Percentiles rank a stretch among this genome's conserved stretches.
Conservation (phyloP, 1,139 yeast genomes). For the Suhomyces anneliseae region DNA sequence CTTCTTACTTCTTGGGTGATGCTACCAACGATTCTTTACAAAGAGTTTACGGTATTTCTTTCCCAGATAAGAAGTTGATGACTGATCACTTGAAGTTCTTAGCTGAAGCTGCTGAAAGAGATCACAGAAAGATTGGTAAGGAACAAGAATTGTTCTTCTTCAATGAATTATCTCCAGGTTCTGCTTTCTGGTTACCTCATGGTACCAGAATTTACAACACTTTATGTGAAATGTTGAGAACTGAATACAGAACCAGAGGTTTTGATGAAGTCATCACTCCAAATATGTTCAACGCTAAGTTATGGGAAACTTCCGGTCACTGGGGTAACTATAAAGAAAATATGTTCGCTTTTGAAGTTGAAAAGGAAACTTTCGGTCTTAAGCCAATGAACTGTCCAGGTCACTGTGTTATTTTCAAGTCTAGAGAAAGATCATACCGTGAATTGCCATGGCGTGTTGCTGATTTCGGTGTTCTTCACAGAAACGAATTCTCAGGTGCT, state of each 20-base stretch:
- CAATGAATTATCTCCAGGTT: conserved; percentile 96
- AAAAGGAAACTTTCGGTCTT: conserved; percentile 83
- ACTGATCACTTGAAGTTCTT: conserved; percentile 92
- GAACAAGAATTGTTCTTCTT: conserved; percentile 96
- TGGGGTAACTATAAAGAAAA: conserved; percentile 97
- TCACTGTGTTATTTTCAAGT: conserved; percentile 84
- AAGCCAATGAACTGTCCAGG: conserved; percentile 99
- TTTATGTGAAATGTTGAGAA: conserved; percentile 71
- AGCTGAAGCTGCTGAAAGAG: conserved; percentile 96
- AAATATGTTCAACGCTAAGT: conserved; percentile 90
- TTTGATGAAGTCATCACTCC: conserved; percentile 98
- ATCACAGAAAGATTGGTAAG: conserved; percentile 93
- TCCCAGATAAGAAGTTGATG: conserved; percentile 98
- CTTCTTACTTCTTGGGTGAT: conserved; percentile 96
- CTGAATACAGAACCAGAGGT: conserved; percentile 86
- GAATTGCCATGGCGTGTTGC: conserved; percentile 97
- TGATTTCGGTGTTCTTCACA: conserved; percentile 92
- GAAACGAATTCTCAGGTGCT: conserved; percentile 94
- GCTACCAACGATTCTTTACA: conserved; percentile 91
- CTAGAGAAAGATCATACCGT: conserved; percentile 88
- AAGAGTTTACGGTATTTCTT: conserved; percentile 96
- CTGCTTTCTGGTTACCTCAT: conserved; percentile 97
- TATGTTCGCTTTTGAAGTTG: conserved; percentile 95
- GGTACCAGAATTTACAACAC: conserved; percentile 95
- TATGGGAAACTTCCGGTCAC: conserved; percentile 98